These are phyloP conservation scores for Pseudopithomyces chartarum DNA, from an alignment of 2,329 filamentous ascomycete species.

Conservation along the genomic window DNA sequence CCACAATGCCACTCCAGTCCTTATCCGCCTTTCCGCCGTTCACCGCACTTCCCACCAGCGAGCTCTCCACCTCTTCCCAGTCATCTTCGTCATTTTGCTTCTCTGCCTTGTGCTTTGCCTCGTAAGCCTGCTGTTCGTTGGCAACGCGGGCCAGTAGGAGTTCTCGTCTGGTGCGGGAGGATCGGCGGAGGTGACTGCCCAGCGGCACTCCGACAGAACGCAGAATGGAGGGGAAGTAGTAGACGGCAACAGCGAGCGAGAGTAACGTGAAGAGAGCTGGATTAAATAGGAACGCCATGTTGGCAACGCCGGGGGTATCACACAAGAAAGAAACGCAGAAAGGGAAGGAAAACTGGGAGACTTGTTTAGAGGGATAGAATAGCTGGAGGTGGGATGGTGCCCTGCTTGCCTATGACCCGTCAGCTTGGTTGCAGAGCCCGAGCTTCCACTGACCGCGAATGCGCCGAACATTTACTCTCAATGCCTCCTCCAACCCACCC, in stretches of 20 bases:
- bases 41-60: conserved; percentile 51
- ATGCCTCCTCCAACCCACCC: background rate
- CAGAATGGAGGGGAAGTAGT: conserved; percentile 35
- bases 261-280: conserved; percentile 30
- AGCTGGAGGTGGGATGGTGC: conserved; percentile 33
- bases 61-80: conserved; percentile 71
- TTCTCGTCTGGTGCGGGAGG: conserved; percentile 38
- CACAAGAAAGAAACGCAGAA: conserved; percentile 5
- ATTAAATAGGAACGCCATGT: conserved; percentile 30
- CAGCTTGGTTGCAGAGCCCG: conserved; percentile 20
- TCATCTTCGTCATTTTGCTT: conserved; percentile 60
- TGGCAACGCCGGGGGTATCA: conserved; percentile 14
- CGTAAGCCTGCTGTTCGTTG: conserved; percentile 32
- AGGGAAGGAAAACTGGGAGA: conserved; percentile 9
- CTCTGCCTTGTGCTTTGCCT: conserved; percentile 20
- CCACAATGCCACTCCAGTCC: conserved; percentile 83
- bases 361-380: conserved; percentile 14
- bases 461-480: background rate
- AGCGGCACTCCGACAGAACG: conserved; percentile 32
- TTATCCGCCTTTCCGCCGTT: conserved; percentile 54
- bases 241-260: conserved; percentile 24
- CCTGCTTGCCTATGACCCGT: conserved; percentile 19
- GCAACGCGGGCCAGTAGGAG: conserved; percentile 40
- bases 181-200: conserved; percentile 37
- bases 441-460: conserved; percentile 8